Evolutionary conservation across 371 early-diverging fungal genomes (phyloP).

Genomic region (Mucor circinelloides): DNA sequence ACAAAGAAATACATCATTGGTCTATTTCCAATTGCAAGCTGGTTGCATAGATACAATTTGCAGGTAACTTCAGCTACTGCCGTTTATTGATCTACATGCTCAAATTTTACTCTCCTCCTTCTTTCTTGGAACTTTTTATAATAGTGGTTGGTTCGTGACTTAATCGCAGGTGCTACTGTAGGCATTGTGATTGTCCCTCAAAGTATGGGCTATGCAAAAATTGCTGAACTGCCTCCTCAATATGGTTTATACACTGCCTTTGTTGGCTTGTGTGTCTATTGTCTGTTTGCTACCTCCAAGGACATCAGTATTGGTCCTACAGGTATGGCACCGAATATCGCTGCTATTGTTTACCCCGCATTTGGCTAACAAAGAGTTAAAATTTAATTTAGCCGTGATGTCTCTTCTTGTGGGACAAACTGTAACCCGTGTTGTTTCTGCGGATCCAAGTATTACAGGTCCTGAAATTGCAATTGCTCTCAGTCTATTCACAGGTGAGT

Average conservation of each 20-base stretch:
- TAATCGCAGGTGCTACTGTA: constrained; percentile 87
- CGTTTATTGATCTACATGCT: constrained; percentile 8
- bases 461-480: constrained; percentile 57
- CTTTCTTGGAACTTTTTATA: too few species aligned
- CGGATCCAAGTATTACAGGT: constrained; percentile 35
- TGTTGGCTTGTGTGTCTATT: constrained; percentile 78
- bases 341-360: not conserved
- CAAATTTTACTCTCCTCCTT: not conserved
- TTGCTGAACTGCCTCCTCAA: constrained; percentile 79
- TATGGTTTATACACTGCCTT: constrained; percentile 83
- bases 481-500: constrained; percentile 43
- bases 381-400: constrained; percentile 66
- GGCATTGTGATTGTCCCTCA: constrained; percentile 88
- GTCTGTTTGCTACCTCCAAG: constrained; percentile 81
- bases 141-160: constrained; percentile 80
- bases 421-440: constrained; percentile 46
- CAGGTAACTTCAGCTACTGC: constrained; percentile 48
- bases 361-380: not conserved
- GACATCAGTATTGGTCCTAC: constrained; percentile 90
- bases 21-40: constrained; percentile 68
- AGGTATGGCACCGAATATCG: constrained; percentile 28
- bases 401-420: constrained; percentile 76
- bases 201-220: constrained; percentile 83
- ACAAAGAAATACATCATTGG: constrained; percentile 35
- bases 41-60: constrained; percentile 78